Evolutionary conservation across 257 asterid species (phyloP), one percentile per base, ranked within the genome.

Genomic region (Solanum gracilifrons): DNA sequence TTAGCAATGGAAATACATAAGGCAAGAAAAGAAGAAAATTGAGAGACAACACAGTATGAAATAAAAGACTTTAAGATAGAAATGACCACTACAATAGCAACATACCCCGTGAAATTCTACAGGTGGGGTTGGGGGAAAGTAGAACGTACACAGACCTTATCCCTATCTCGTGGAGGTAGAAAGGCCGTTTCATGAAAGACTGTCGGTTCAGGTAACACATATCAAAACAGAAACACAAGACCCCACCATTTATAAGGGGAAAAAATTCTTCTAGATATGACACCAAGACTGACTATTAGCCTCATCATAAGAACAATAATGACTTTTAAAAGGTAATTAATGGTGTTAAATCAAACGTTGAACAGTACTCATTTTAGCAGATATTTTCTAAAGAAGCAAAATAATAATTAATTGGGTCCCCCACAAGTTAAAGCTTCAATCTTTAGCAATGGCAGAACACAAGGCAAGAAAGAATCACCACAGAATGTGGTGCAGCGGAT

Each of bases 101-200:
- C 11, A 29, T 69, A 69, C 1, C 12, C 11, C 4, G 3, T 69
- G 23, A 13, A 69, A 13, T 66, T 0, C 32, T 25, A 9, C 2
- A 64, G 0, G 35, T 5, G 35, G 32, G 9, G 2, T 3, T 7
- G 16, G 21, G 20, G 8, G 3, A 27, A 31, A 7, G 3, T 27
- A 68, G 36, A 68, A 7, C 0, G 0, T 66, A 12, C 2, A 0
- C 3, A 1, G 5, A 68, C 37, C 5, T 29, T 29, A 68, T 29
- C 0, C 0, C 23, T 68, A 68, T 2, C 33, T 66, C 9, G 2
- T 25, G 20, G 2, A 25, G 4, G 2, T 66, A 66, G 9, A 25
- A 1, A 66, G 2, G 2, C 0, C 0, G 9, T 64, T 64, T 64
- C 16, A 0, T 1, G 9, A 25, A 25, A 66, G 33, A 12, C 20